Percentiles rank a stretch among this genome's conserved stretches.
Evolutionary conservation across 2,329 filamentous ascomycete species (phyloP).

Genomic region (Pyrenophora graminea): DNA sequence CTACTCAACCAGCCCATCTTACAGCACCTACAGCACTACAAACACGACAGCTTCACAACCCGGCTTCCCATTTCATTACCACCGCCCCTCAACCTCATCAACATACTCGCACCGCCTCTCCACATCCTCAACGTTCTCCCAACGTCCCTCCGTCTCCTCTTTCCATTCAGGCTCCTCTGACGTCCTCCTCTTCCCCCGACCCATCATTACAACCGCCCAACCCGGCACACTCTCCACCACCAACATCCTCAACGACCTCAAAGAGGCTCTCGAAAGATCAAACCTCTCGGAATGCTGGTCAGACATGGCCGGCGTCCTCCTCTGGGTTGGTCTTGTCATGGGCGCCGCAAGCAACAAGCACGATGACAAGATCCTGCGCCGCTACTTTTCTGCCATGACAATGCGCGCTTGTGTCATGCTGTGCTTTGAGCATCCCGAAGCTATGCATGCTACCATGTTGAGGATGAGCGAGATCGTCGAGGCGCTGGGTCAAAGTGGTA

Average conservation of each 20-base stretch:
- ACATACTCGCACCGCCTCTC: conserved; percentile 11
- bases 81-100: conserved; percentile 13
- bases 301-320: conserved; percentile 46
- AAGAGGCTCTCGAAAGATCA: conserved; percentile 33
- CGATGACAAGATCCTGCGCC: conserved; percentile 25
- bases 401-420: conserved; percentile 40
- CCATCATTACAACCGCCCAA: conserved; percentile 1
- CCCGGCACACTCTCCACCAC: conserved; percentile 1
- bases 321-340: conserved; percentile 42
- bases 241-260: conserved; percentile 29
- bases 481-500: conserved; percentile 9
- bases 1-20: conserved; percentile 19
- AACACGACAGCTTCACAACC: neutral
- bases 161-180: conserved; percentile 14
- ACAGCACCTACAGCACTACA: conserved; percentile 10
- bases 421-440: conserved; percentile 44
- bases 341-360: conserved; percentile 38
- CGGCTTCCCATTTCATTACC: conserved; percentile 12
- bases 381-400: conserved; percentile 41
- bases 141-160: conserved; percentile 14
- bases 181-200: neutral
- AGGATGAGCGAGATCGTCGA: conserved; percentile 34
- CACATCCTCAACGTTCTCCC: conserved; percentile 6
- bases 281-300: conserved; percentile 41
- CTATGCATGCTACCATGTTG: conserved; percentile 35